phyloP scores from a whole-genome alignment of 345 rosid genomes.

The Jatropha curcas region DNA sequence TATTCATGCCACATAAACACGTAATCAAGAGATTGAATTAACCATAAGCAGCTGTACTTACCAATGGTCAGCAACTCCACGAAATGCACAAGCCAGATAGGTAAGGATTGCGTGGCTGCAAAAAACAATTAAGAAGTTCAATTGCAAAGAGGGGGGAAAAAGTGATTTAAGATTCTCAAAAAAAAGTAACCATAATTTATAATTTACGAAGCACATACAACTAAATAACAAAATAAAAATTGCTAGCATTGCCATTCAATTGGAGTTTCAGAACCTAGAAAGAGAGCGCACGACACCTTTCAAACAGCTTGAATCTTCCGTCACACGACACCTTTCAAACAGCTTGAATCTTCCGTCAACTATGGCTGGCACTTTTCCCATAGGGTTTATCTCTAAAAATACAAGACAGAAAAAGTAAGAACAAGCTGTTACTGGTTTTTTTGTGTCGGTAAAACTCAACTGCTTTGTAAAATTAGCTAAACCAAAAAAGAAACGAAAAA shows the following conservation, averaged over 20 bases:
- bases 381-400: slow-evolving; percentile 71
- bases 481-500: neutral
- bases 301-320: slow-evolving; percentile 78
- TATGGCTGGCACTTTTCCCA: slow-evolving; percentile 67
- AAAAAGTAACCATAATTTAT: too few species aligned
- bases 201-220: neutral
- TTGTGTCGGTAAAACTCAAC: neutral
- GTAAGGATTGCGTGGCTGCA: slow-evolving; percentile 85
- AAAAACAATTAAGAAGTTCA: slow-evolving; percentile 14
- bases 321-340: slow-evolving; percentile 74
- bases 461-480: too few species aligned
- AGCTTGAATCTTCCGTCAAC: slow-evolving; percentile 80
- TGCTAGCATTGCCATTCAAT: neutral
- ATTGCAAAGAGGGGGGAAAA: neutral
- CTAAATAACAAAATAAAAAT: too few species aligned
- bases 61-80: slow-evolving; percentile 89
- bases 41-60: slow-evolving; percentile 31
- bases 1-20: neutral
- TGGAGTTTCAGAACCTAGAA: neutral
- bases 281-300: slow-evolving; percentile 33
- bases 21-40: neutral
- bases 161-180: neutral
- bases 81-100: slow-evolving; percentile 70
- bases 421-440: neutral
- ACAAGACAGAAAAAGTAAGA: too few species aligned